Evolutionary conservation across 306 rosid genomes (phyloP), one percentile per base, ranked within the genome.

Genomic region (Begonia loranthoides): DNA sequence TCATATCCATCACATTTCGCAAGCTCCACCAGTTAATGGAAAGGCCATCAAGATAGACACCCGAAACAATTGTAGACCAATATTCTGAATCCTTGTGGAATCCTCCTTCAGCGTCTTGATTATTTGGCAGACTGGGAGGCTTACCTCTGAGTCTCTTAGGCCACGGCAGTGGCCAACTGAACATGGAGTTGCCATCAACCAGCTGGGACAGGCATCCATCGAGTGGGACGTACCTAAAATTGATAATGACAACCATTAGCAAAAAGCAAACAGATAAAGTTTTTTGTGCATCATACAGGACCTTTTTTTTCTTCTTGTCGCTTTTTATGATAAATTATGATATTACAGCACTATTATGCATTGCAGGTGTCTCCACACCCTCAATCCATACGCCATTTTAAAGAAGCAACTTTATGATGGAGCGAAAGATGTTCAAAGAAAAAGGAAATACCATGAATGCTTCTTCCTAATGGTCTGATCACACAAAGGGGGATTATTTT

Each of bases 1-100:
- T 90, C 94, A 86, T 83, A 68, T 90, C 99, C 93, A 90, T 69
- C 12, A 86, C 79, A 59, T 90, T 90, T 64, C 96, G 80, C 61
- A 90, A 73, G 10, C 76, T 80, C 1, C 77, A 54, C 99, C 99
- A 90, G 14, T 80, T 66, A 39, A 90, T 67, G 16, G 82, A 45
- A 57, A 81, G 75, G 55, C 63, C 58, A 10, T 74, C 51, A 15
- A 17, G 51, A 69, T 86, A 90, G 59, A 73, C 77, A 63, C 80
- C 65, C 0, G 94, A 74, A 57, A 86, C 77, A 34, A 90, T 55
- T 44, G 67, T 43, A 63, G 88, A 78, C 99, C 95, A 90, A 28
- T 4, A 68, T 19, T 78, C 59, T 60, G 59, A 82, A 65, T 90
- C 95, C 69, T 74, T 54, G 61, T 72, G 51, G 73, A 82, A 82